Evolutionary conservation across 2,329 filamentous ascomycete genomes (phyloP).

Genomic region (Apiospora malaysiana): DNA sequence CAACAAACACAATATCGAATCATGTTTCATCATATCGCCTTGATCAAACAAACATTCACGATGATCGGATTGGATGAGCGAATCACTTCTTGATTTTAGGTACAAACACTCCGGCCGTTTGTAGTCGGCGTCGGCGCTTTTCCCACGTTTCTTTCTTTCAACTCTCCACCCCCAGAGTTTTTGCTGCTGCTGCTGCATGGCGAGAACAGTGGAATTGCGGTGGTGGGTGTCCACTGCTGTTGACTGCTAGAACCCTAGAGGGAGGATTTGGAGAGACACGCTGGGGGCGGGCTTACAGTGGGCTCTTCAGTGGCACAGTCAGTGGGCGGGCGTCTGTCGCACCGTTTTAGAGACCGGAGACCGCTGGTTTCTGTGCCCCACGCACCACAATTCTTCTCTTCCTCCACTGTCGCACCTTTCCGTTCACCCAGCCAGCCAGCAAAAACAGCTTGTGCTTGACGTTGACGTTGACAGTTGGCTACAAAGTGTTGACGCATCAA

Average conservation of each 20-base stretch:
- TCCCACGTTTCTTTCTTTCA: constrained; percentile 4
- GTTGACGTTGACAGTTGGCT: too few species aligned
- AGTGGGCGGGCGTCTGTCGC: neutral
- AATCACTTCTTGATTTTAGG: neutral
- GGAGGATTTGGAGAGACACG: neutral
- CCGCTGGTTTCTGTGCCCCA: neutral
- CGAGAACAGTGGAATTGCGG: neutral
- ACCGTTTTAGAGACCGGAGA: neutral
- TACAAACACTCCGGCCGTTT: neutral
- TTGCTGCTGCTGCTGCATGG: neutral
- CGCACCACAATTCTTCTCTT: neutral
- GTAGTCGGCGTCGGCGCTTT: neutral
- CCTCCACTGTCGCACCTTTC: neutral
- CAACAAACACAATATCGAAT: constrained; percentile 12
- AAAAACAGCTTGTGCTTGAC: too few species aligned
- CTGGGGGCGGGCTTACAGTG: neutral
- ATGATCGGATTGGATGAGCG: neutral
- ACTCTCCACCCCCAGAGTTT: constrained; percentile 15
- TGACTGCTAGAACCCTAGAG: neutral
- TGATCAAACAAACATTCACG: neutral
- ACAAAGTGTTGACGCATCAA: neutral
- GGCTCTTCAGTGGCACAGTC: neutral
- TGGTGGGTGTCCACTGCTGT: neutral
- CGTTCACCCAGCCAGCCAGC: neutral
- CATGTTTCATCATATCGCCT: neutral